phyloP scores from a whole-genome alignment of 2,329 filamentous ascomycete genomes.

The Eurotiales sp. region DNA sequence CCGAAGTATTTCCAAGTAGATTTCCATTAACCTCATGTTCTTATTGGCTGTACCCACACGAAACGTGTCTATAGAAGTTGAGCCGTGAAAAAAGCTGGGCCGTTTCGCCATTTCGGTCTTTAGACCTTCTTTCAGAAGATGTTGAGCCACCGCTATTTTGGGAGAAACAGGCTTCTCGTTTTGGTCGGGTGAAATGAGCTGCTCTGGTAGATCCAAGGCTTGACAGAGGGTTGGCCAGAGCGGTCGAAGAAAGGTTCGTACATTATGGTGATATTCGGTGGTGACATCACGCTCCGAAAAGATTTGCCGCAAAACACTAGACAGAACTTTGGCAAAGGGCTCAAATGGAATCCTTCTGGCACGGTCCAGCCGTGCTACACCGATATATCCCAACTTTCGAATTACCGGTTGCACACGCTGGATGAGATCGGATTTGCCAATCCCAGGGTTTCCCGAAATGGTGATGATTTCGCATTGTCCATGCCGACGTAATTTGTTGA shows the following conservation, averaged over 20 bases:
- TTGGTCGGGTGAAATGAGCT: conserved; percentile 46
- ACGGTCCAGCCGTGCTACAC: conserved; percentile 58
- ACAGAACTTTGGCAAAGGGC: conserved; percentile 58
- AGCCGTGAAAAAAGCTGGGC: conserved; percentile 32
- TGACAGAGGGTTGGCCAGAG: conserved; percentile 56
- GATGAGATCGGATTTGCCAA: conserved; percentile 59
- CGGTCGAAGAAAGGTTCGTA: conserved; percentile 53
- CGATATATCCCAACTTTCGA: conserved; percentile 58
- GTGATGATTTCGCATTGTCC: conserved; percentile 59
- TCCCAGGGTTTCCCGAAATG: conserved; percentile 54
- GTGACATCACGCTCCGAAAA: conserved; percentile 62
- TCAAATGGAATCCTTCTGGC: conserved; percentile 59
- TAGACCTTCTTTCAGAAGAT: conserved; percentile 28
- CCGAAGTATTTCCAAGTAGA: conserved; percentile 78
- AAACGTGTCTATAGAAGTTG: conserved; percentile 36
- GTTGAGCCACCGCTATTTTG: conserved; percentile 25
- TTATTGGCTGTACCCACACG: conserved; percentile 37
- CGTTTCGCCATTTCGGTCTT: conserved; percentile 30
- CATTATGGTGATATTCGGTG: conserved; percentile 58
- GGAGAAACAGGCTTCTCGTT: conserved; percentile 32
- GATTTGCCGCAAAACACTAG: conserved; percentile 60
- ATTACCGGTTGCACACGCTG: conserved; percentile 56
- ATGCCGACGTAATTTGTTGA: conserved; percentile 48
- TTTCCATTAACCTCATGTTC: conserved; percentile 75
- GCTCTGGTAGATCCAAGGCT: conserved; percentile 65